Conservation (phyloP, 2,329 filamentous ascomycete genomes). For the Chaetomium sp. region DNA sequence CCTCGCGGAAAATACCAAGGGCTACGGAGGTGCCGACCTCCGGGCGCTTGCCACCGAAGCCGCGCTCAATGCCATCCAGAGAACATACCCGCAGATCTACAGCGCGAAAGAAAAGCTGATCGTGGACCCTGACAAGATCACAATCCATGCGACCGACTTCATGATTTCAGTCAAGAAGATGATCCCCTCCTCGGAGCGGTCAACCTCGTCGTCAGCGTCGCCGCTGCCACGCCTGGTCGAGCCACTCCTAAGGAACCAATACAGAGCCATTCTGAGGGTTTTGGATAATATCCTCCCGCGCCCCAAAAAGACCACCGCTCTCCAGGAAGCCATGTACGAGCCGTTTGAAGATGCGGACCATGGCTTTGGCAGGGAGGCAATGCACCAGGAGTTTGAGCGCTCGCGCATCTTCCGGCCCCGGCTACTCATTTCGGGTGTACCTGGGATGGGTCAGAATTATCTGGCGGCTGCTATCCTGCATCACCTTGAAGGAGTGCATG, state of each 20-base stretch:
- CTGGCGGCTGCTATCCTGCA: constrained; percentile 82
- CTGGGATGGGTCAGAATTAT: constrained; percentile 94
- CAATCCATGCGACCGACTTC: constrained; percentile 89
- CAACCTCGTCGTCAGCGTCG: constrained; percentile 79
- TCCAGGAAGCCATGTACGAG: constrained; percentile 93
- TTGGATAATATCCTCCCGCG: constrained; percentile 79
- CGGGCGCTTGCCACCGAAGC: constrained; percentile 94
- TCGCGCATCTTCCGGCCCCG: constrained; percentile 87
- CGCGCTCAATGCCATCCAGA: constrained; percentile 90
- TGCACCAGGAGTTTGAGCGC: constrained; percentile 77
- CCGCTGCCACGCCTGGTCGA: constrained; percentile 79
- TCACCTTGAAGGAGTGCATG: constrained; percentile 89
- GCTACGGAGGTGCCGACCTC: constrained; percentile 93
- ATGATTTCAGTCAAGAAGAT: constrained; percentile 97
- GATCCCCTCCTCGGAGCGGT: constrained; percentile 90
- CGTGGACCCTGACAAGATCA: constrained; percentile 82
- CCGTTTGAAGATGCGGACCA: constrained; percentile 79
- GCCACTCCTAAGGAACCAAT: constrained; percentile 74
- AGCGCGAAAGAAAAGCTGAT: constrained; percentile 84
- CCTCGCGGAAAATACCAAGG: constrained; percentile 86
- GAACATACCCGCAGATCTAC: constrained; percentile 96
- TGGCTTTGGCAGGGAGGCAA: constrained; percentile 81
- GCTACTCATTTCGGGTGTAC: constrained; percentile 76
- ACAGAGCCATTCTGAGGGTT: constrained; percentile 67
- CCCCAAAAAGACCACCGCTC: constrained; percentile 81